A percentile compares a stretch with the other conserved stretches of the same genome.
Evolutionary conservation across 176 grass and related monocot species (phyloP).

Genomic region (Urochloa ruziziensis): DNA sequence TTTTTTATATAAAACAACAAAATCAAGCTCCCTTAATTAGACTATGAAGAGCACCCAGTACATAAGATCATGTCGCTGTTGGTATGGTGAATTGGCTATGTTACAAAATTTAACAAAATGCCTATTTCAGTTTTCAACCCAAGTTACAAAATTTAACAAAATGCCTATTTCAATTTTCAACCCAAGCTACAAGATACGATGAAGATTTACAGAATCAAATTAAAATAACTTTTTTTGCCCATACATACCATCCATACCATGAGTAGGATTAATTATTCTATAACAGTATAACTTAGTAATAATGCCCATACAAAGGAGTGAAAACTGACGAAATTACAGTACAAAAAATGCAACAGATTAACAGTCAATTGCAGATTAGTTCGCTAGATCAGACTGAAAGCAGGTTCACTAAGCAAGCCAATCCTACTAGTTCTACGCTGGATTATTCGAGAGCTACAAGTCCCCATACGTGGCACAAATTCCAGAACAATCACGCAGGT

Average conservation of each 20-base stretch:
- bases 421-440: neutral
- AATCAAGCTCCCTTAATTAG: neutral
- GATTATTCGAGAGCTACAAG: neutral
- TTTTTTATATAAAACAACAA: neutral
- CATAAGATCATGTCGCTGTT: neutral
- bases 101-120: neutral
- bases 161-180: neutral
- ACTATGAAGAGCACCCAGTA: neutral
- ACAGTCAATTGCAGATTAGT: neutral
- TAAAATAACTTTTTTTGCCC: no score
- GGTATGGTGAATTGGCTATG: neutral
- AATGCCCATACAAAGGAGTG: neutral
- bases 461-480: neutral
- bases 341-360: neutral
- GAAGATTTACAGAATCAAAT: neutral
- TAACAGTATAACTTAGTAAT: neutral
- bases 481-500: neutral
- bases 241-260: constrained; percentile 48
- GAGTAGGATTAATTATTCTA: constrained; percentile 10
- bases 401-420: neutral
- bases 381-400: neutral
- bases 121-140: neutral
- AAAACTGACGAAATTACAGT: neutral
- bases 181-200: neutral
- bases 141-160: neutral